These are phyloP conservation scores for Jacaranda mimosifolia DNA, from an alignment of 257 asterid species.

Conservation along the genomic window DNA sequence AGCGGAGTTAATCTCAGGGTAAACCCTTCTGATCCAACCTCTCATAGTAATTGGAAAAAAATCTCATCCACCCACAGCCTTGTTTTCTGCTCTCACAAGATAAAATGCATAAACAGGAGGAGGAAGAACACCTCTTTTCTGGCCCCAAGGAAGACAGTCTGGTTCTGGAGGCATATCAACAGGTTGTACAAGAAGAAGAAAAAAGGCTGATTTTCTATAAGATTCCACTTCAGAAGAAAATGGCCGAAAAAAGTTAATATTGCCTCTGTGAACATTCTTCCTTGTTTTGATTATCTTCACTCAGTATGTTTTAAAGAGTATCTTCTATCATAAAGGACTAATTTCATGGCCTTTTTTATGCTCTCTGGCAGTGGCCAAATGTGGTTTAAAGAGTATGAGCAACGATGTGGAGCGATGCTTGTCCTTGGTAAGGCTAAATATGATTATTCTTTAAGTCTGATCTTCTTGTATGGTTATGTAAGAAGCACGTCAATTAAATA, in stretches of 20 bases:
- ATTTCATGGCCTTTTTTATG: constrained; percentile 17
- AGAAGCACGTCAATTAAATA: neutral
- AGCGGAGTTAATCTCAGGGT: constrained; percentile 98
- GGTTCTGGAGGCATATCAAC: constrained; percentile 86
- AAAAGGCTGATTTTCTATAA: constrained; percentile 80
- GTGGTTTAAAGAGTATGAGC: constrained; percentile 81
- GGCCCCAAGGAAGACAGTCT: constrained; percentile 91
- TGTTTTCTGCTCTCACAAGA: constrained; percentile 13
- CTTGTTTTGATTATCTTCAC: constrained; percentile 35
- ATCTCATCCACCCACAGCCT: constrained; percentile 7
- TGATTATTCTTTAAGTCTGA: constrained; percentile 29
- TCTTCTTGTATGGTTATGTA: constrained; percentile 18
- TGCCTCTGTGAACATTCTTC: constrained; percentile 25
- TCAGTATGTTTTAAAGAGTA: constrained; percentile 9
- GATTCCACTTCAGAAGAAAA: constrained; percentile 88
- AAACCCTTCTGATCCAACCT: constrained; percentile 36
- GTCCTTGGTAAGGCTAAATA: constrained; percentile 75
- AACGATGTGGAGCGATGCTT: constrained; percentile 78
- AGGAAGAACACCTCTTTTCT: constrained; percentile 92
- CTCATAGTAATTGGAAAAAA: neutral
- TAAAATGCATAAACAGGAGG: constrained; percentile 69
- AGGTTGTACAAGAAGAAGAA: constrained; percentile 98
- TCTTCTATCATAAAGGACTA: constrained; percentile 14
- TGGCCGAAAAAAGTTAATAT: constrained; percentile 73
- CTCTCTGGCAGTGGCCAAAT: constrained; percentile 81